phyloP scores from a whole-genome alignment of 371 early-diverging fungal species.

The Circinella minor region DNA sequence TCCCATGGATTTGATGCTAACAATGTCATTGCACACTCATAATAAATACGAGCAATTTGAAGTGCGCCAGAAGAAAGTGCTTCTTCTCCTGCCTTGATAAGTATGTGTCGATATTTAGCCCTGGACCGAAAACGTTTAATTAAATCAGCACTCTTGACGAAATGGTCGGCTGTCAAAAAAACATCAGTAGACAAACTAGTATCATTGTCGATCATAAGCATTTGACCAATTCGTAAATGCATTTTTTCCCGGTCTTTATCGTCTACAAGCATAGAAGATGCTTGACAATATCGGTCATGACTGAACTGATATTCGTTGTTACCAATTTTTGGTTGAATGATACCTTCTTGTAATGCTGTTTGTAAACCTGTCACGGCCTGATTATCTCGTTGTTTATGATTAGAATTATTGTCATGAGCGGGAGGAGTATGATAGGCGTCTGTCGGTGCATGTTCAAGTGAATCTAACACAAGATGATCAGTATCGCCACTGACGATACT shows the following conservation, averaged over 20 bases:
- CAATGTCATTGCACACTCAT: conserved; percentile 34
- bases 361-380: conserved; percentile 46
- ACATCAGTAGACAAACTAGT: conserved; percentile 23
- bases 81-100: conserved; percentile 42
- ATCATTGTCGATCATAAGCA: conserved; percentile 37
- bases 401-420: neutral
- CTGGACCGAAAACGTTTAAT: conserved; percentile 26
- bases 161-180: conserved; percentile 44
- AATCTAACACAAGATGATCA: conserved; percentile 1
- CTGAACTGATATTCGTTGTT: conserved; percentile 42
- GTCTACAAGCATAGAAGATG: conserved; percentile 39
- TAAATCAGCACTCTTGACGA: conserved; percentile 38
- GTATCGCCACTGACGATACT: conserved; percentile 9
- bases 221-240: conserved; percentile 46
- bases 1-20: conserved; percentile 32
- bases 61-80: conserved; percentile 42
- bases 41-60: conserved; percentile 32
- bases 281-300: conserved; percentile 51
- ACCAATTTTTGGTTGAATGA: conserved; percentile 38
- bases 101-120: conserved; percentile 30
- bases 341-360: conserved; percentile 40
- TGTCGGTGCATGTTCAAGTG: conserved; percentile 5
- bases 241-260: conserved; percentile 33
- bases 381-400: conserved; percentile 12
- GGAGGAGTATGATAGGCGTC: conserved; percentile 10